Conservation (phyloP, 208 protist species). For the Kentomonas sorsogonicus region DNA sequence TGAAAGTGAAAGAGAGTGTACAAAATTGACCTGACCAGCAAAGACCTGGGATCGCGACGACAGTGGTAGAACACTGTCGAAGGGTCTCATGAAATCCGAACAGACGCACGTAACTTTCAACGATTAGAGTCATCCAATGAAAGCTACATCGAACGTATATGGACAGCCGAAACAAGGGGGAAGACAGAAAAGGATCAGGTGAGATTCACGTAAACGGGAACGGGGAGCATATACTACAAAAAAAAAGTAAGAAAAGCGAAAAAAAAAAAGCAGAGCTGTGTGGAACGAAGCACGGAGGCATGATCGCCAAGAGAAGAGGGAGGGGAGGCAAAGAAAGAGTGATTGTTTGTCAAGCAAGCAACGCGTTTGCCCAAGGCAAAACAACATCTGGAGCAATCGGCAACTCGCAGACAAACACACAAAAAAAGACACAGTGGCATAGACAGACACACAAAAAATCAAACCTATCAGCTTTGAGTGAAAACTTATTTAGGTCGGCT, state of each 20-base stretch:
- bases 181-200: too few species aligned
- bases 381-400: not conserved
- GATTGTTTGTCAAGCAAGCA: too few species aligned
- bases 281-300: not conserved
- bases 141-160: too few species aligned
- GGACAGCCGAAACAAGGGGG: too few species aligned
- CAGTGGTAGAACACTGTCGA: too few species aligned
- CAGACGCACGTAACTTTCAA: too few species aligned
- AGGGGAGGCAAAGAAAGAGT: not conserved
- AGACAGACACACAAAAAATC: slow-evolving; percentile 1
- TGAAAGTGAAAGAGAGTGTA: too few species aligned
- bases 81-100: too few species aligned
- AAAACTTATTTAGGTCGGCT: slow-evolving; percentile 20
- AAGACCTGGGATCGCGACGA: too few species aligned
- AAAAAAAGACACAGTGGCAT: not conserved
- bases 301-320: not conserved
- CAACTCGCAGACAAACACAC: not conserved
- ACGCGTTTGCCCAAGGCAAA: too few species aligned
- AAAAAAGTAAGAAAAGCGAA: slow-evolving; percentile 8
- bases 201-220: not conserved
- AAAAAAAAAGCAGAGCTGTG: slow-evolving; percentile 5
- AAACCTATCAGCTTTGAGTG: not conserved
- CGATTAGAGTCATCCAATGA: too few species aligned
- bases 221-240: not conserved
- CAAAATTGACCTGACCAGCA: too few species aligned